Percentiles rank a stretch among this genome's conserved stretches.
These are phyloP conservation scores for Verbascum thapsus DNA, from an alignment of 257 asterid species.

Conservation along the genomic window DNA sequence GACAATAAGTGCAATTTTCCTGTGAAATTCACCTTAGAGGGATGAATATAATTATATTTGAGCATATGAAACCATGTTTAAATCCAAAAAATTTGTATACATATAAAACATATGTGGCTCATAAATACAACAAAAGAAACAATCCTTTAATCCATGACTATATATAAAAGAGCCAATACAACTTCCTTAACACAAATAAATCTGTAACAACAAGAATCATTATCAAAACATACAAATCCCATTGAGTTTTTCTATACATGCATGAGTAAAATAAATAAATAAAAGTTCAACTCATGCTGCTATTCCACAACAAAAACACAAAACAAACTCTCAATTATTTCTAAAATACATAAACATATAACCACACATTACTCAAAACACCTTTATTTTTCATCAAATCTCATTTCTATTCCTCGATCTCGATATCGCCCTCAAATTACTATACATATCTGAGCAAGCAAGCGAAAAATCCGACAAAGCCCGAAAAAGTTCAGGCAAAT, in stretches of 20 bases:
- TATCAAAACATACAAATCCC: constrained; percentile 31
- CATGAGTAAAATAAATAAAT: constrained; percentile 26
- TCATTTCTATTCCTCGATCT: constrained; percentile 40
- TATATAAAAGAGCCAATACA: constrained; percentile 1
- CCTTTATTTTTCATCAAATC: constrained; percentile 24
- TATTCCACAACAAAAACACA: constrained; percentile 40
- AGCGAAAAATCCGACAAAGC: constrained; percentile 71
- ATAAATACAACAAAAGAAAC: too few relatives aligned
- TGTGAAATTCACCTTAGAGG: too few relatives aligned
- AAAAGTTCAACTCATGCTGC: constrained; percentile 9
- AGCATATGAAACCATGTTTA: too few relatives aligned
- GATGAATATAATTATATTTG: too few relatives aligned
- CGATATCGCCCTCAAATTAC: constrained; percentile 55
- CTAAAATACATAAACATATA: constrained; percentile 15
- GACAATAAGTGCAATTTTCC: too few relatives aligned
- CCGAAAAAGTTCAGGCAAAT: constrained; percentile 74
- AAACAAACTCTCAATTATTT: constrained; percentile 29
- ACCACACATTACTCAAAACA: constrained; percentile 5
- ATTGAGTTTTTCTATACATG: constrained; percentile 22
- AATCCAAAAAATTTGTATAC: too few relatives aligned
- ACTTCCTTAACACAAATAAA: constrained; percentile 20
- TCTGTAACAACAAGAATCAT: constrained; percentile 21
- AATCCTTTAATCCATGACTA: neutral
- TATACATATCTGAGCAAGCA: constrained; percentile 84
- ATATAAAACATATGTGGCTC: too few relatives aligned